phyloP scores from a whole-genome alignment of 345 rosid genomes.

The Turritis glabra region DNA sequence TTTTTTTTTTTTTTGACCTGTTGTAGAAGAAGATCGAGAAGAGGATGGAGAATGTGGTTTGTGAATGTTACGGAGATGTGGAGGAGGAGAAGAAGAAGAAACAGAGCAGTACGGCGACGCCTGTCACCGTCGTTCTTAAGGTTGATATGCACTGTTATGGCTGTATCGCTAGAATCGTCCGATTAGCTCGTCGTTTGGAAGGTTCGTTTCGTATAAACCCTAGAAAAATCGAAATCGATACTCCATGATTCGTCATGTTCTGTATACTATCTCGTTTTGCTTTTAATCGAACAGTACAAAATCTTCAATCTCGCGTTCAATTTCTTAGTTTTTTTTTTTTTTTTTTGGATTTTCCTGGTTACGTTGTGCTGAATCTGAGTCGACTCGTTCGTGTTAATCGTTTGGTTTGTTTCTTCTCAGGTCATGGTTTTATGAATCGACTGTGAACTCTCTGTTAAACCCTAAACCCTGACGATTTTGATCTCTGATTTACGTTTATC shows the following conservation, averaged over 20 bases:
- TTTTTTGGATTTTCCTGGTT: background rate
- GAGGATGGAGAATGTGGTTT: background rate
- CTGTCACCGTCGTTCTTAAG: slow-evolving; percentile 31
- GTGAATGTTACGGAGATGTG: slow-evolving; percentile 12
- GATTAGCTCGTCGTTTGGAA: slow-evolving; percentile 22
- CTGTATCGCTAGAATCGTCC: slow-evolving; percentile 18
- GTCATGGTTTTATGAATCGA: background rate
- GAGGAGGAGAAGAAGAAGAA: slow-evolving; percentile 10
- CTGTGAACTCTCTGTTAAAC: background rate
- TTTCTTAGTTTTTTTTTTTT: background rate
- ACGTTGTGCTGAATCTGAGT: background rate
- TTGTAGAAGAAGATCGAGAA: slow-evolving; percentile 8
- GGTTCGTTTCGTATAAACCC: background rate
- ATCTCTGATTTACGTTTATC: background rate
- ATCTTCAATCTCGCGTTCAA: background rate
- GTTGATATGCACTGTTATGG: slow-evolving; percentile 33
- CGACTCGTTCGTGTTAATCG: background rate
- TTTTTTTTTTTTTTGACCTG: background rate
- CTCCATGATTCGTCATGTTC: background rate
- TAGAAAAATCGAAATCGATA: background rate
- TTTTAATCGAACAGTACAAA: background rate
- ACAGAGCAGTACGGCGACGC: background rate
- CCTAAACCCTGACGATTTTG: background rate
- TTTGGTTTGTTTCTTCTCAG: background rate
- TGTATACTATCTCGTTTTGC: background rate